Evolutionary conservation across 495 filamentous ascomycete genomes (phyloP).

Genomic region (Aspergillus coremiiformis): DNA sequence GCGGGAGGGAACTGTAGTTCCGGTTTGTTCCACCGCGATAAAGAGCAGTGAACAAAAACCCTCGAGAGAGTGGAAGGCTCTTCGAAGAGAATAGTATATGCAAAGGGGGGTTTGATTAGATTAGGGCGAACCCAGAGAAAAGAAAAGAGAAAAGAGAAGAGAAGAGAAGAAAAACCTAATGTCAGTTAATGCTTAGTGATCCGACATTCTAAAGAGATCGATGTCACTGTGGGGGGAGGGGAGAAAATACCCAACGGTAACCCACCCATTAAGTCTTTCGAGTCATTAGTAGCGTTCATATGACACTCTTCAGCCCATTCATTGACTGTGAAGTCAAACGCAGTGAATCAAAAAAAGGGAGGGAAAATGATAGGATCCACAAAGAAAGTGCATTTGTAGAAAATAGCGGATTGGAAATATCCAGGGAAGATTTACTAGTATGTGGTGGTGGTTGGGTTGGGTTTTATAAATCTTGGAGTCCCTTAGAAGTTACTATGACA

Average conservation of each 20-base stretch:
- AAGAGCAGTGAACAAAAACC: background rate
- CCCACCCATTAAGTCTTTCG: constrained; percentile 8
- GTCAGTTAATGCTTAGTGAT: constrained; percentile 11
- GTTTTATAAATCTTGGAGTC: too few species aligned
- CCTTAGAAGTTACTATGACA: too few species aligned
- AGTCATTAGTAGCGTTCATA: background rate
- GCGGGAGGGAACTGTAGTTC: constrained; percentile 3
- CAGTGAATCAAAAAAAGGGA: background rate
- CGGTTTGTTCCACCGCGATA: background rate
- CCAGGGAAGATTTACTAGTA: background rate
- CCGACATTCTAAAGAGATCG: constrained; percentile 23
- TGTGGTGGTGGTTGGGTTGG: background rate
- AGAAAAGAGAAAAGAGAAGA: background rate
- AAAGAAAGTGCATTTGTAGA: background rate
- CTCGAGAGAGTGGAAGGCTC: background rate
- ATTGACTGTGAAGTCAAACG: background rate
- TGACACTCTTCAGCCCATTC: background rate
- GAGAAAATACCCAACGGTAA: background rate
- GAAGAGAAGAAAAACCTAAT: constrained; percentile 4
- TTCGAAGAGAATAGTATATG: background rate
- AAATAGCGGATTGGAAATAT: background rate
- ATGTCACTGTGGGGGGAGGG: constrained; percentile 20
- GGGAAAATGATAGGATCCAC: background rate
- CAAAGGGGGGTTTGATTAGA: background rate
- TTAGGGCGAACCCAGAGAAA: background rate